Evolutionary conservation across 2,329 filamentous ascomycete species (phyloP).

Genomic region (Colletotrichum falcatum): DNA sequence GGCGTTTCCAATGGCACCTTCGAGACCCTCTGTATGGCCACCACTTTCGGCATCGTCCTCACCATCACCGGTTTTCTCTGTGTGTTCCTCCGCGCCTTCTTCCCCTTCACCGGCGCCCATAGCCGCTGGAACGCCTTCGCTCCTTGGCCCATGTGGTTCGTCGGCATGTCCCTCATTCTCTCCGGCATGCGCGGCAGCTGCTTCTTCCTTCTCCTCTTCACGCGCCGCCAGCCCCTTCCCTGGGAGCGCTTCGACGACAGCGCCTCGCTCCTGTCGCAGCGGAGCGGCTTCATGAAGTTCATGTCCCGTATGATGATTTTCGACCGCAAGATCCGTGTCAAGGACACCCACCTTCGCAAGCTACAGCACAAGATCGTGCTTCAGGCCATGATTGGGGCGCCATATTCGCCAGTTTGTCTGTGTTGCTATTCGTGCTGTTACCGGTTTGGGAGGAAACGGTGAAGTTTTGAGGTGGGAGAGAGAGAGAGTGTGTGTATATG

Average conservation of each 20-base stretch:
- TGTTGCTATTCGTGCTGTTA: slow-evolving; percentile 57
- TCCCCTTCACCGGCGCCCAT: slow-evolving; percentile 52
- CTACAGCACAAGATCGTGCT: slow-evolving; percentile 59
- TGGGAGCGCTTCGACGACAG: slow-evolving; percentile 62
- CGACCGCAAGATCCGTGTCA: slow-evolving; percentile 59
- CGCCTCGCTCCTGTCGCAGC: slow-evolving; percentile 43
- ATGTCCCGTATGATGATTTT: slow-evolving; percentile 59
- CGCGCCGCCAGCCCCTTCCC: slow-evolving; percentile 58
- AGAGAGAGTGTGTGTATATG: too few relatives aligned
- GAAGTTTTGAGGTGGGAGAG: too few relatives aligned
- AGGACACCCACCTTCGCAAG: slow-evolving; percentile 55
- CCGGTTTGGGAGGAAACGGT: slow-evolving; percentile 56
- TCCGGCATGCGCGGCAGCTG: slow-evolving; percentile 60
- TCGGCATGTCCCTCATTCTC: slow-evolving; percentile 57
- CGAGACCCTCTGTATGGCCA: slow-evolving; percentile 61
- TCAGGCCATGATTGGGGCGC: slow-evolving; percentile 55
- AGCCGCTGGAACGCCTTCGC: slow-evolving; percentile 56
- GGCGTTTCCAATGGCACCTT: slow-evolving; percentile 65
- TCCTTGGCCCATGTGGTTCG: slow-evolving; percentile 59
- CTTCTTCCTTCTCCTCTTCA: slow-evolving; percentile 61
- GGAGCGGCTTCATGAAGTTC: slow-evolving; percentile 46
- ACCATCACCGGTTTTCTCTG: slow-evolving; percentile 55
- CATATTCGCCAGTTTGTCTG: slow-evolving; percentile 51
- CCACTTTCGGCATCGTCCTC: slow-evolving; percentile 55
- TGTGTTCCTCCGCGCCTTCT: slow-evolving; percentile 55